A percentile compares a stretch with the other conserved stretches of the same genome.
Conservation (phyloP, 2,329 filamentous ascomycete species). For the Neonectria magnoliae region DNA sequence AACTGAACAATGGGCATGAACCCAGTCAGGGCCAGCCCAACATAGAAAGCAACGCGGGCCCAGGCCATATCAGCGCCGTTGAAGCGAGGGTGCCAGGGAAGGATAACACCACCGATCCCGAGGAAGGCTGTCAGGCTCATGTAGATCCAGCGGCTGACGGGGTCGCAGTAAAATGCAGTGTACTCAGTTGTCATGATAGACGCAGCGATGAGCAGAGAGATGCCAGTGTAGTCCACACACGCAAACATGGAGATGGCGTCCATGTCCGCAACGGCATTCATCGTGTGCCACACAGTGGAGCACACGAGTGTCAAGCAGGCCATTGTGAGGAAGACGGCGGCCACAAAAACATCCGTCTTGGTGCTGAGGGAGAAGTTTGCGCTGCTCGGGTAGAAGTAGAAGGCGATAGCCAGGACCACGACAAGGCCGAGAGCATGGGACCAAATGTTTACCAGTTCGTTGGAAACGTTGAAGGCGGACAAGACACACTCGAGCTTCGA, state of each 20-base stretch:
- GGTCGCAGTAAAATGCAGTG: constrained; percentile 98
- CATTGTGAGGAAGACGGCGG: constrained; percentile 94
- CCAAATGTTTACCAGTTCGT: constrained; percentile 98
- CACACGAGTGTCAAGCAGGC: constrained; percentile 95
- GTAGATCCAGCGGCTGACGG: constrained; percentile 84
- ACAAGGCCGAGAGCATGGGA: constrained; percentile 91
- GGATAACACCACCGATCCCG: constrained; percentile 85
- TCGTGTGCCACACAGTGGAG: constrained; percentile 97
- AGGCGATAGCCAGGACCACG: constrained; percentile 86
- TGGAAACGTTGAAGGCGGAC: constrained; percentile 85
- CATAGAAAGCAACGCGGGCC: constrained; percentile 91
- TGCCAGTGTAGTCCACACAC: constrained; percentile 98
- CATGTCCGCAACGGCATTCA: constrained; percentile 95
- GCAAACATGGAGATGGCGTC: constrained; percentile 92
- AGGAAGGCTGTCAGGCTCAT: constrained; percentile 83
- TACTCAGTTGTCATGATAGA: constrained; percentile 99
- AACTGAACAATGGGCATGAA: constrained; percentile 91
- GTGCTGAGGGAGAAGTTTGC: constrained; percentile 87
- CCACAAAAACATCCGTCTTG: constrained; percentile 89
- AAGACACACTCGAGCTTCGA: constrained; percentile 89
- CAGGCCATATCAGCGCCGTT: constrained; percentile 93
- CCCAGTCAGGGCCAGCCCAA: constrained; percentile 85
- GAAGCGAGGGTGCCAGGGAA: constrained; percentile 96
- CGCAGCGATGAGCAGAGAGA: constrained; percentile 91
- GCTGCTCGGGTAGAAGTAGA: constrained; percentile 94